Evolutionary conservation across 2,329 filamentous ascomycete species (phyloP), one percentile per base, ranked within the genome.

Genomic region (Phoma sp.): DNA sequence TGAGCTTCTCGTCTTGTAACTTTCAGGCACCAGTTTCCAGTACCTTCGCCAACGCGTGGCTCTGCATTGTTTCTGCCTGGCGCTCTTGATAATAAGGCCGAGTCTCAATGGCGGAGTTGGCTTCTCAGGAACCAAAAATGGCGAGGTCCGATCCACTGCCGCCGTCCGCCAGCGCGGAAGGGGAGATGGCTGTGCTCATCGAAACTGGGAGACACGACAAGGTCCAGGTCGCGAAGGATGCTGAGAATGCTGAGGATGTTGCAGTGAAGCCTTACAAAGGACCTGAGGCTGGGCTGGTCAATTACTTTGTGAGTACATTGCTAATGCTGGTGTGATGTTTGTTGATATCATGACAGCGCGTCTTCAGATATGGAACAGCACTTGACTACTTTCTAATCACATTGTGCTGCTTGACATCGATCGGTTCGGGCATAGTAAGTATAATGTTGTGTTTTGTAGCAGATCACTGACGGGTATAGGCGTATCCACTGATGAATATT

Each of bases 401-500:
- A 0, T 4, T 67, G 14, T 68, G 64, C 17, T 56, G 60, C 10
- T 4, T 76, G 9, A 67, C 73, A 2, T 70, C 72, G 0, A 66
- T 76, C 15, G 74, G 67, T 1, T 62, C 72, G 14, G 74, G 74
- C 1, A 62, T 72, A 43, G 61, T 56, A 17, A 42, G 47, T 50
- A 25, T 17, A 15, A 2, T 4, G 2, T 17, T 15, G 1, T 26
- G 10, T 32, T 9, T 15, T 11, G 21, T 11, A 1, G 10, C 2
- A 2, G 10, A 1, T 7, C 10, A 33, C 28, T 56, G 25, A 56
- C 25, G 6, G 12, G 2, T 2, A 6, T 17, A 56, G 52, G 52
- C 72, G 0, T 66, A 84, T 6, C 84, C 83, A 0, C 61, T 86
- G 28, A 86, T 87, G 83, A 83, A 85, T 30, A 74, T 87, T 32